phyloP scores from a whole-genome alignment of 331 rosid genomes.

The Saraca asoca region DNA sequence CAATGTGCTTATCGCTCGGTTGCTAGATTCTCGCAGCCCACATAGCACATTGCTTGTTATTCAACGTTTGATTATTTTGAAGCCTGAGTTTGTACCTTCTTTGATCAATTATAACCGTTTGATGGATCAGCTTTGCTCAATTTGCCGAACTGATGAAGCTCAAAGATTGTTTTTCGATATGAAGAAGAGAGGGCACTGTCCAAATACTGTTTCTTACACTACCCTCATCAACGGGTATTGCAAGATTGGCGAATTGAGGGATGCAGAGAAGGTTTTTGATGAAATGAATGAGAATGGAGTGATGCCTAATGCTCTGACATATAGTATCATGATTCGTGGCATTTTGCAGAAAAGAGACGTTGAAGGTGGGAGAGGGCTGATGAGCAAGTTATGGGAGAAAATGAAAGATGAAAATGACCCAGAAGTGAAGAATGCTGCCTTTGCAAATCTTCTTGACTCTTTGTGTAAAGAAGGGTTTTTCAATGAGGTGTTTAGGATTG shows the following conservation, averaged over 20 bases:
- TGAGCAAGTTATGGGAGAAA: slow-evolving; percentile 61
- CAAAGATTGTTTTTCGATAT: slow-evolving; percentile 68
- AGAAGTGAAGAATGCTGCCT: slow-evolving; percentile 55
- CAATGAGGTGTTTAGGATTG: slow-evolving; percentile 59
- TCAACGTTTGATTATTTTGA: slow-evolving; percentile 37
- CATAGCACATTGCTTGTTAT: slow-evolving; percentile 45
- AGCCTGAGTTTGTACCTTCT: slow-evolving; percentile 77
- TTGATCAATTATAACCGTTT: slow-evolving; percentile 72
- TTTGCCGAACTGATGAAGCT: slow-evolving; percentile 49
- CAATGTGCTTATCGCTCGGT: slow-evolving; percentile 69
- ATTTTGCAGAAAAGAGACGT: slow-evolving; percentile 53
- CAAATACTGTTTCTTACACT: slow-evolving; percentile 69
- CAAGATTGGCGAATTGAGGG: slow-evolving; percentile 36
- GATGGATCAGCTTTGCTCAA: slow-evolving; percentile 73
- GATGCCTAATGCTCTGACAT: slow-evolving; percentile 56
- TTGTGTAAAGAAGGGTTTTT: slow-evolving; percentile 68
- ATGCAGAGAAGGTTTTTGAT: slow-evolving; percentile 69
- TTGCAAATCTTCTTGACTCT: slow-evolving; percentile 66
- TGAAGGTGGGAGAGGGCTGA: slow-evolving; percentile 52
- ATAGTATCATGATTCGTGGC: slow-evolving; percentile 60
- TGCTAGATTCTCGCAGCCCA: slow-evolving; percentile 64
- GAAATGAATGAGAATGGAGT: slow-evolving; percentile 72
- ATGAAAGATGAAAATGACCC: slow-evolving; percentile 53
- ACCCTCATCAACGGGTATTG: slow-evolving; percentile 77
- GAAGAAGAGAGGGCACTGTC: slow-evolving; percentile 68